Evolutionary conservation across 805 yeast species (phyloP), one percentile per base, ranked within the genome.

Genomic region (Pichia sporocuriosa): DNA sequence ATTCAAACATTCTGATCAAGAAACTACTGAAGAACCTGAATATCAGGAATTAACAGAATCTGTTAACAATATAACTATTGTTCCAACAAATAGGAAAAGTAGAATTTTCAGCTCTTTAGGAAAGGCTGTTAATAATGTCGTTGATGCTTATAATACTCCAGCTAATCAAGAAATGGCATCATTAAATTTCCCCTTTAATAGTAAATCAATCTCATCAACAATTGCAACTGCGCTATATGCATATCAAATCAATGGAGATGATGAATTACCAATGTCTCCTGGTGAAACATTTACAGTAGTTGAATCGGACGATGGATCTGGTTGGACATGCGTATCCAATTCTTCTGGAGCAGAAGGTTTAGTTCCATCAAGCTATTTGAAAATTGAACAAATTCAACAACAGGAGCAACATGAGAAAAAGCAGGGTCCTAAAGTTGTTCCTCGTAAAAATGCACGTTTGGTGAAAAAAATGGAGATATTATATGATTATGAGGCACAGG

Each of bases 351-450:
- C 60, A 9, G 65, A 64, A 32, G 98, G 98, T 0, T 68, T 89
- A 30, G 96, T 89, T 4, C 98, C 98, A 2, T 78, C 94, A 0
- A 64, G 84, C 0, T 90, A 90, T 57, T 61, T 89, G 6, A 79
- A 79, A 47, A 58, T 79, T 2, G 47, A 57, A 21, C 20, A 57
- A 23, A 36, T 4, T 23, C 37, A 35, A 44, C 42, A 43, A 10
- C 15, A 55, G 39, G 36, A 47, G 20, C 31, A 46, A 45, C 40
- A 35, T 17, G 13, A 70, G 51, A 75, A 72, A 46, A 70, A 74
- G 45, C 89, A 89, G 0, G 33, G 31, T 3, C 95, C 95, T 0
- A 73, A 79, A 15, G 95, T 85, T 6, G 55, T 56, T 2, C 95
- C 95, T 1, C 74, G 79, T 47, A 70, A 81, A 46, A 87, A 85